Evolutionary conservation across 169 alveolate species (phyloP).

Genomic region (Besnoitia besnoiti): DNA sequence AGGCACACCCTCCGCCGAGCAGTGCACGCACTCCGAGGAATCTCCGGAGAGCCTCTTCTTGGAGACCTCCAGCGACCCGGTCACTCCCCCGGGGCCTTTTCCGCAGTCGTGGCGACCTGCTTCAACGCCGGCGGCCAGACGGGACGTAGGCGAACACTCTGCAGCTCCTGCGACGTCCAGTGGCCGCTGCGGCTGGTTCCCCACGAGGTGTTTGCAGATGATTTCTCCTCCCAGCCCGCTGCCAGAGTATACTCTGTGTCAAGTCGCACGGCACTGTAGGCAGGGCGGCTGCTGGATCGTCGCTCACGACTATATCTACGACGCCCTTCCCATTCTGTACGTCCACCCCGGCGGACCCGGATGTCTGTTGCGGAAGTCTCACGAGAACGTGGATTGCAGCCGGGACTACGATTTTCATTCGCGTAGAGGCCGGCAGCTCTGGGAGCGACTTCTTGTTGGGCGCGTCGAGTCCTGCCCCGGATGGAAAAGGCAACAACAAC

Average conservation of each 20-base stretch:
- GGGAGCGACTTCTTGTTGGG: not conserved
- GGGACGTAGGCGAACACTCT: not conserved
- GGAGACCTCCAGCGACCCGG: not conserved
- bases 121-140: not conserved
- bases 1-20: not conserved
- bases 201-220: not conserved
- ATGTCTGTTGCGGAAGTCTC: not conserved
- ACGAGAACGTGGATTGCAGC: not conserved
- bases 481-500: not conserved
- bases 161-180: not conserved
- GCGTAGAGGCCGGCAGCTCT: not conserved
- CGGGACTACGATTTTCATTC: constrained; percentile 11
- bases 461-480: not conserved
- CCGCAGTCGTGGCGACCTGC: not conserved
- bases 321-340: constrained; percentile 13
- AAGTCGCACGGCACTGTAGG: not conserved
- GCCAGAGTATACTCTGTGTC: not conserved
- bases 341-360: constrained; percentile 16
- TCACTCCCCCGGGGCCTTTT: not conserved
- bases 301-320: not conserved
- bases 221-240: not conserved
- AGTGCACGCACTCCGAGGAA: too few species aligned
- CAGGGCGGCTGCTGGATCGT: not conserved
- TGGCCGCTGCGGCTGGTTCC: not conserved
- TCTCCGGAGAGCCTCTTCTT: not conserved